Conservation (phyloP, 257 asterid genomes). For the Anisodus tanguticus region DNA sequence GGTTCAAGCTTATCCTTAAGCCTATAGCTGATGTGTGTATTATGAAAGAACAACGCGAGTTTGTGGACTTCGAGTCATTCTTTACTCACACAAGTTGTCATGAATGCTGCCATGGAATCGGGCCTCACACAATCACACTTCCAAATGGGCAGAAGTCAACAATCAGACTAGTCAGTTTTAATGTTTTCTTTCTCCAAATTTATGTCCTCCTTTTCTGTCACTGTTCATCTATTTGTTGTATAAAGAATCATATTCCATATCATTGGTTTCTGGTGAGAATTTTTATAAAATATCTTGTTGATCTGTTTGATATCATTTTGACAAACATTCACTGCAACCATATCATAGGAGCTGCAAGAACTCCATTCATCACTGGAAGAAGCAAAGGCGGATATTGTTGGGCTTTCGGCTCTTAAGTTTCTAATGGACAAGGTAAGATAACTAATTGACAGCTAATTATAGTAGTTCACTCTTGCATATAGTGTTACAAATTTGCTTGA, state of each 20-base stretch:
- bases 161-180: slow-evolving; percentile 73
- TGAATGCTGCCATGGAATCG: slow-evolving; percentile 96
- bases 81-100: slow-evolving; percentile 92
- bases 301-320: slow-evolving; percentile 28
- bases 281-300: too few relatives aligned
- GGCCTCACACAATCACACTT: slow-evolving; percentile 86
- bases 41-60: slow-evolving; percentile 59
- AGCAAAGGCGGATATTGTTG: slow-evolving; percentile 97
- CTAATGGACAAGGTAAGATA: slow-evolving; percentile 62
- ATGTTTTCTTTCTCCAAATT: not conserved
- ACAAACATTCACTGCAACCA: not conserved
- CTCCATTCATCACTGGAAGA: slow-evolving; percentile 92
- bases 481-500: too few relatives aligned
- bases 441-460: too few relatives aligned
- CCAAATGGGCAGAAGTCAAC: slow-evolving; percentile 79
- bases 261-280: too few relatives aligned
- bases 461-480: too few relatives aligned
- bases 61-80: slow-evolving; percentile 83
- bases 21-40: slow-evolving; percentile 84
- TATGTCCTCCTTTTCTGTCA: not conserved
- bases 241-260: too few relatives aligned
- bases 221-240: too few relatives aligned
- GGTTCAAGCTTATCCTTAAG: slow-evolving; percentile 89
- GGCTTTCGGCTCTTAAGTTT: slow-evolving; percentile 92
- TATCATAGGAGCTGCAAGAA: slow-evolving; percentile 80